Base-by-base conservation (phyloP, 2,329 filamentous ascomycete genomes). In the Aspergillus pseudotamarii region DNA sequence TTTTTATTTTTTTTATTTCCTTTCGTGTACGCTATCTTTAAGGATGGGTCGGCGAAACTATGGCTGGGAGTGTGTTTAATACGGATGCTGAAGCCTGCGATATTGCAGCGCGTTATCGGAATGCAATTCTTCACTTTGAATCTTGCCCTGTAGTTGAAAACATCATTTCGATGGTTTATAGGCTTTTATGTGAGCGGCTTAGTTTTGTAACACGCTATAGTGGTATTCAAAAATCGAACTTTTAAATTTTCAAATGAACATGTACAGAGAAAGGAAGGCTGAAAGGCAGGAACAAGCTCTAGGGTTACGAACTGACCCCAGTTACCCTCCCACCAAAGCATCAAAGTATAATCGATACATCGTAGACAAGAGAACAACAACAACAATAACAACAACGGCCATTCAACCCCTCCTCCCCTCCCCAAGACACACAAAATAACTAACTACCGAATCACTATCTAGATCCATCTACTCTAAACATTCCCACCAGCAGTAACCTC, bases 1-100 rank as follows among this genome's bases (percentile, higher is more conserved):
- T 55, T 55, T 55, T 23, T n/a, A n/a, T 6, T 26, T 71, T 66
- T 26, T 26, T 26, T 26, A 26, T 26, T 26, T 26, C 26, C 26
- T 26, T 66, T 67, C 60, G 60, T 71, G 66, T 66, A 61, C 62
- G 69, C 67, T 70, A 72, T 73, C 64, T 56, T 73, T 71, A 71
- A 66, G 68, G 68, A 66, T 68, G 68, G 69, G 66, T 65, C 66
- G 73, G 73, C 73, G 73, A 75, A 75, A 68, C 61, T 70, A 67
- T 56, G 70, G 72, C 62, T 71, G 68, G 74, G 67, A 64, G 70
- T 69, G 70, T 69, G 71, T 64, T 71, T 70, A 66, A 64, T 69
- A 60, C 63, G 57, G 63, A 61, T 65, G 66, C 60, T 65, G 67
- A 68, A 70, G 64, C 73, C 66, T 63, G 61, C 57, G 64, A 69